Evolutionary conservation across 805 yeast species (phyloP), one percentile per base, ranked within the genome.

Genomic region (Wickerhamiella parazyma): DNA sequence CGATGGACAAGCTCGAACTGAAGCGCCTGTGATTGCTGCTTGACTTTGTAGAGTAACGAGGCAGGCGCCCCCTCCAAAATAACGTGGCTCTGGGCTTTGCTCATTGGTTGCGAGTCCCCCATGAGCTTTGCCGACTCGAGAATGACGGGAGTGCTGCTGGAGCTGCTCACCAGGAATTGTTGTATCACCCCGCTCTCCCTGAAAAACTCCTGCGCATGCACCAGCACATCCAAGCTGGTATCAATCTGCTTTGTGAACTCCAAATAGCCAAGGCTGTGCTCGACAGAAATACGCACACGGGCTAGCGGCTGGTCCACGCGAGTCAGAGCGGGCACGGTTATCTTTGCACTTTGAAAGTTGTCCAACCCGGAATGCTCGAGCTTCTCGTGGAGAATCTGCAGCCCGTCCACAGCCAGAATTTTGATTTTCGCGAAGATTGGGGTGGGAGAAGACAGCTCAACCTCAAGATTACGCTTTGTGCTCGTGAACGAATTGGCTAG

Each of bases 141-240:
- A 44, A 80, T 61, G 2, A 79, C 65, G 0, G 91, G 93, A 60
- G 0, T 65, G 44, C 20, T 68, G 67, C 20, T 68, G 67, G 78
- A 65, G 4, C 86, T 69, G 16, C 83, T 79, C 36, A 83, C 68
- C 11, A 79, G 73, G 55, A 80, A 84, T 51, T 76, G 79, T 4
- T 85, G 75, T 49, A 72, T 78, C 1, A 83, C 61, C 22, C 66
- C 61, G 14, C 70, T 57, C 2, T 71, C 58, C 49, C 75, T 72
- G 64, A 81, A 82, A 9, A 78, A 75, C 56, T 84, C 94, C 53
- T 81, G 89, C 2, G 82, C 93, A 2, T 84, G 76, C 1, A 82
- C 91, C 0, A 85, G 78, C 6, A 82, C 62, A 4, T 72, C 66
- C 31, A 83, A 63, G 1, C 72, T 60, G 5, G 76, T 71, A 47